Evolutionary conservation across 2,329 filamentous ascomycete species (phyloP), one percentile per base, ranked within the genome.

Genomic region (Aureobasidium melanogenum): DNA sequence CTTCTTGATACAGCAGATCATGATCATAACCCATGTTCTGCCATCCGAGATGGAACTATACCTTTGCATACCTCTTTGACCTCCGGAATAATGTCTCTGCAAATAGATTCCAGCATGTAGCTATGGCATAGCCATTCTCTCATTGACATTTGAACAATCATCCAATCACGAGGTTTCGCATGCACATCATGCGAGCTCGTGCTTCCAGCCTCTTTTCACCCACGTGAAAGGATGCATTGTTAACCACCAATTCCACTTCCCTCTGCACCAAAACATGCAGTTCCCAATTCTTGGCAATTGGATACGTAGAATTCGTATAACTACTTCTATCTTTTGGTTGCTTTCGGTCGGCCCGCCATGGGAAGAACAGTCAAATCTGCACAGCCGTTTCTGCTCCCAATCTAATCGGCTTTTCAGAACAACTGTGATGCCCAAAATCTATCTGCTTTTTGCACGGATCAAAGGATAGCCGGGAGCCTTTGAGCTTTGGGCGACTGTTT

Each of bases 131-230:
- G 36, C 15, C 28, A 22, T 15, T 12, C 39, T 26, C 32, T 43
- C 26, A 5, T 43, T 26, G 7, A 15, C 30, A 39, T 41, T 17
- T 41, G 4, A 44, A 15, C 28, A 26, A 17, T 12, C 39, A 22
- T 30, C 52, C 52, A 56, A 56, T 56, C 52, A 56, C 8, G 22
- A 44, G 14, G 22, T n/a, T 24, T 39, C 28, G n/a, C 52, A 56
- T 56, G 52, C 52, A 56, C 52, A 56, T 56, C 52, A 56, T 56
- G 36, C 5, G 41, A 43, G 52, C 52, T 56, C 52, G 52, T 56
- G 52, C 52, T 44, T 56, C 52, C 38, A 43, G 52, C 52, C 38
- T 43, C 52, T 32, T 32, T 28, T 56, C 38, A 39, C 36, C 50
- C 34, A 54, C 50, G 44, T 47, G 24, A 56, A 56, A 44, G 39